Evolutionary conservation across 352 stramenopile species (phyloP).

Genomic region (Aphanomyces cochlioides): DNA sequence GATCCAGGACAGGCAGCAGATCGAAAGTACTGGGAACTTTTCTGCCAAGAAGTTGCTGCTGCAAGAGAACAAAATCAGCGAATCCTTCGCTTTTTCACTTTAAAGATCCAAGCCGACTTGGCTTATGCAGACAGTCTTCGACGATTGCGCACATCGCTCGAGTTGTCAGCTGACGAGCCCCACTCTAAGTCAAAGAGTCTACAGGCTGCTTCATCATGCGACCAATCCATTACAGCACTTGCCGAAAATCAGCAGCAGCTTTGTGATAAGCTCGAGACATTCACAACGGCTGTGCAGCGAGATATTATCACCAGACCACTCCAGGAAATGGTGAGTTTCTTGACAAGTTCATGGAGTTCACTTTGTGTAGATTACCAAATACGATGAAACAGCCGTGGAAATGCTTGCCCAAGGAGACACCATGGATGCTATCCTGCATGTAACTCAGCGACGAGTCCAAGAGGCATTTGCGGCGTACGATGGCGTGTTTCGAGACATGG

Average conservation of each 20-base stretch:
- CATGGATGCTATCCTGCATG: conserved; percentile 51
- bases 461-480: conserved; percentile 57
- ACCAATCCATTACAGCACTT: conserved; percentile 55
- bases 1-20: conserved; percentile 64
- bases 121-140: conserved; percentile 67
- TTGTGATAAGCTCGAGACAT: conserved; percentile 69
- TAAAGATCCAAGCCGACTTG: conserved; percentile 64
- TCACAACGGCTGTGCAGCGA: conserved; percentile 64
- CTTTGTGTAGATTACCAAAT: conserved; percentile 37
- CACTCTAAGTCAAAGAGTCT: conserved; percentile 21
- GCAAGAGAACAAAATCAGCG: conserved; percentile 61
- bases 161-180: conserved; percentile 29
- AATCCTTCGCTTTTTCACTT: conserved; percentile 61
- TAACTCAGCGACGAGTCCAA: conserved; percentile 56
- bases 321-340: conserved; percentile 52
- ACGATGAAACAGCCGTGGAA: conserved; percentile 46
- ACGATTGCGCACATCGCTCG: conserved; percentile 55
- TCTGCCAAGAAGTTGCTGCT: conserved; percentile 66
- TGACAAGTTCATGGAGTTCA: not conserved
- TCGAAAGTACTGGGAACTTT: conserved; percentile 70
- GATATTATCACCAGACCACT: conserved; percentile 65
- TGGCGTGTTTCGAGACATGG: conserved; percentile 56
- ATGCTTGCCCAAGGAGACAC: conserved; percentile 58
- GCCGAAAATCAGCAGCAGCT: conserved; percentile 74
- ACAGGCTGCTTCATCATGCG: conserved; percentile 45